Evolutionary conservation across 768 basidiomycete genomes (phyloP).

Genomic region (Serpula lacrymans): DNA sequence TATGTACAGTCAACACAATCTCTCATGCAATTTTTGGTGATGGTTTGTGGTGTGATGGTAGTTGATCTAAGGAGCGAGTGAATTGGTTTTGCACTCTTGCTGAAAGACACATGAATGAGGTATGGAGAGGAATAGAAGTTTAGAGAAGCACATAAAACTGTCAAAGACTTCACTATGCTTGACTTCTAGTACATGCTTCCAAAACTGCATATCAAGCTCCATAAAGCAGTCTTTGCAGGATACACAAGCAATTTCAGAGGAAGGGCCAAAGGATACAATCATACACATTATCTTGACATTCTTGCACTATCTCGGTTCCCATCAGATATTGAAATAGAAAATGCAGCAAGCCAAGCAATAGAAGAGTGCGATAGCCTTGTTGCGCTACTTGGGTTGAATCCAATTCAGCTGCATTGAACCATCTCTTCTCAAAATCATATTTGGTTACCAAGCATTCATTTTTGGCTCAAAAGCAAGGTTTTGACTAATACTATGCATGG

Average conservation of each 20-base stretch:
- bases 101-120: no score
- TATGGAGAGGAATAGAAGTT: no score
- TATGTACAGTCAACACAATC: no score
- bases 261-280: slow-evolving; percentile 20
- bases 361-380: slow-evolving; percentile 15
- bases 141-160: neutral
- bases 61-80: no score
- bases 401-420: slow-evolving; percentile 4
- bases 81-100: no score
- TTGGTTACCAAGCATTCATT: no score
- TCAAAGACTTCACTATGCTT: slow-evolving; percentile 13
- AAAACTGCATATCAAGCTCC: slow-evolving; percentile 21
- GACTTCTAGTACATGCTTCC: slow-evolving; percentile 19
- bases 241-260: slow-evolving; percentile 10
- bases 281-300: slow-evolving; percentile 22
- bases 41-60: no score
- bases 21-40: no score
- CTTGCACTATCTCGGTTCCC: slow-evolving; percentile 16
- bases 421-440: no score
- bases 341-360: slow-evolving; percentile 8
- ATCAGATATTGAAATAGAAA: slow-evolving; percentile 13
- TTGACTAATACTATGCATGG: no score
- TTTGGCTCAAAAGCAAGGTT: no score
- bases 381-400: slow-evolving; percentile 10
- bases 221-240: neutral